Evolutionary conservation across 2,329 filamentous ascomycete genomes (phyloP).

Genomic region (Phaeosphaeria sp.): DNA sequence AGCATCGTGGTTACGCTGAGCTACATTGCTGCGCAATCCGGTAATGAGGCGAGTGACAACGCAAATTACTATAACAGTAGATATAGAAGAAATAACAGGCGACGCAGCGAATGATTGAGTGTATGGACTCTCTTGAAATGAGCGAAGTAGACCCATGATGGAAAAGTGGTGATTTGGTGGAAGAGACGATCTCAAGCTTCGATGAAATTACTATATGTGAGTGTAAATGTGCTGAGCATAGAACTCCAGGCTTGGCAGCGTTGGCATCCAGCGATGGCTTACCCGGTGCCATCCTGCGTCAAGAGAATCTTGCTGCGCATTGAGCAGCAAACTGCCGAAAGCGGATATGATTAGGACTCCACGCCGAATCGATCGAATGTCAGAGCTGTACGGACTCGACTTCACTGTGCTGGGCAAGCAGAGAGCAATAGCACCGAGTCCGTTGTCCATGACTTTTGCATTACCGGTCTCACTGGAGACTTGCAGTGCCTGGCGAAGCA

Average conservation of each 20-base stretch:
- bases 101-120: slow-evolving; percentile 4
- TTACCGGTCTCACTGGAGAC: background rate
- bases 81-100: slow-evolving; percentile 7
- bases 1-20: slow-evolving; percentile 10
- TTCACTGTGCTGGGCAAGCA: background rate
- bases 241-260: background rate
- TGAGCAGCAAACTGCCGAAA: background rate
- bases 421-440: background rate
- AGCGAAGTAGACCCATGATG: slow-evolving; percentile 16
- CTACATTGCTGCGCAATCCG: slow-evolving; percentile 8
- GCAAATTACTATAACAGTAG: slow-evolving; percentile 4
- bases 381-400: background rate
- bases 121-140: slow-evolving; percentile 7
- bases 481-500: background rate
- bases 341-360: background rate
- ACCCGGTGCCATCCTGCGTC: background rate
- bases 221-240: background rate
- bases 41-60: slow-evolving; percentile 15
- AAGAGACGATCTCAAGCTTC: background rate
- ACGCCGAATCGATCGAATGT: background rate
- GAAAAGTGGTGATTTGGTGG: background rate
- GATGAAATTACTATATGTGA: background rate
- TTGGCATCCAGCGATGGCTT: background rate
- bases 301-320: background rate
- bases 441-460: background rate